phyloP scores from a whole-genome alignment of 768 basidiomycete species.

The Exsudoporus frostii region DNA sequence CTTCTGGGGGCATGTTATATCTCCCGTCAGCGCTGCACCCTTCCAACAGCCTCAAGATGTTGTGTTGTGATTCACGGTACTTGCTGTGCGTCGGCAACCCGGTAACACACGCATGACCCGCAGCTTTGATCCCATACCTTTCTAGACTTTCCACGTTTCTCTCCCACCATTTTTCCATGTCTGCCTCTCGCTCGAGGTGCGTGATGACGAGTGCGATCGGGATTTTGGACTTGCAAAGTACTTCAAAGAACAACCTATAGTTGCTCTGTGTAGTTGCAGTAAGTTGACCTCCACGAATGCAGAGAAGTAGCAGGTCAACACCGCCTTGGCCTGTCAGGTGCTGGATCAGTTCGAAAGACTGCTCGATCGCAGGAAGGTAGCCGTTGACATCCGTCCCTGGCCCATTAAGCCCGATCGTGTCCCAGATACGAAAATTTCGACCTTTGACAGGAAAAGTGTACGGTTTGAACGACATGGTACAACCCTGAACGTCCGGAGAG shows the following conservation, averaged over 20 bases:
- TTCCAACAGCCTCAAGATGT: conserved; percentile 17
- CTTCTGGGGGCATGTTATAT: conserved; percentile 27
- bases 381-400: conserved; percentile 24
- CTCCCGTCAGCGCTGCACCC: conserved; percentile 12
- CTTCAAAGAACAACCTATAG: conserved; percentile 40
- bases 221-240: conserved; percentile 37
- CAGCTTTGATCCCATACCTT: conserved; percentile 25
- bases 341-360: conserved; percentile 33
- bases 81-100: conserved; percentile 28
- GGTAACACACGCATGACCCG: conserved; percentile 37
- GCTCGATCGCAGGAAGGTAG: conserved; percentile 29
- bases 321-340: conserved; percentile 31
- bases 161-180: conserved; percentile 36
- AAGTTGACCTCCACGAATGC: conserved; percentile 40
- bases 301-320: conserved; percentile 40
- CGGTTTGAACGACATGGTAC: conserved; percentile 34
- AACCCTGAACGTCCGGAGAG: conserved; percentile 32
- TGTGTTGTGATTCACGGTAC: conserved; percentile 21
- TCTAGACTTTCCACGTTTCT: conserved; percentile 24
- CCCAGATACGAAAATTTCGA: conserved; percentile 27
- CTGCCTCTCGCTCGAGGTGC: conserved; percentile 36
- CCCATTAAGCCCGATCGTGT: conserved; percentile 36
- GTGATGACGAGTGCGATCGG: conserved; percentile 36
- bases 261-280: conserved; percentile 37
- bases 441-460: conserved; percentile 25